Conservation (phyloP, 2,329 filamentous ascomycete species). For the Sarocladium brachiariae region DNA sequence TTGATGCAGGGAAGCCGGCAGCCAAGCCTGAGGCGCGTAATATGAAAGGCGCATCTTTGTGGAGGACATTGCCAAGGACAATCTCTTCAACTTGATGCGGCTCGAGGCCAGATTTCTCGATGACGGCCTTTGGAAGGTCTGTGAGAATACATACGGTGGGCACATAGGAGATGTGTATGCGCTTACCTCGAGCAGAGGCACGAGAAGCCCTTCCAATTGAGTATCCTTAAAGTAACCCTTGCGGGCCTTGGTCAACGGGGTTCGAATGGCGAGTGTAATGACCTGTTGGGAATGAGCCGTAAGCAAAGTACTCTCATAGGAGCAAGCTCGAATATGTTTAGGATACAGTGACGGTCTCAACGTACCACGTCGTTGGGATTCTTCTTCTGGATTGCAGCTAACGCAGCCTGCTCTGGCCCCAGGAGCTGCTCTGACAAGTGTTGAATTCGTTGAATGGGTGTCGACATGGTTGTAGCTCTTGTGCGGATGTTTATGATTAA, state of each 20-base stretch:
- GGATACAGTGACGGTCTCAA: neutral
- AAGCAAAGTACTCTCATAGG: neutral
- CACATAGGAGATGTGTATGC: neutral
- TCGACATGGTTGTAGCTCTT: neutral
- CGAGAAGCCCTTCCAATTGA: slow-evolving; percentile 76
- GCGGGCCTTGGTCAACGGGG: slow-evolving; percentile 76
- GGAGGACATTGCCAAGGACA: slow-evolving; percentile 83
- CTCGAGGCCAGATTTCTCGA: slow-evolving; percentile 67
- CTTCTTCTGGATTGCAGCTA: slow-evolving; percentile 64
- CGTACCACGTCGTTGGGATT: slow-evolving; percentile 87
- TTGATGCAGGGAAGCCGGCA: slow-evolving; percentile 66
- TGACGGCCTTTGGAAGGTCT: slow-evolving; percentile 41
- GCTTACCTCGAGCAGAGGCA: slow-evolving; percentile 63
- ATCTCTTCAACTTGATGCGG: slow-evolving; percentile 82
- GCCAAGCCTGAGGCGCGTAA: slow-evolving; percentile 62
- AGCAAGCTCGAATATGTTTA: neutral
- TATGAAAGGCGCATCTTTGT: slow-evolving; percentile 65
- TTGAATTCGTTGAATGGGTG: neutral
- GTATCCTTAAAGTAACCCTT: slow-evolving; percentile 98
- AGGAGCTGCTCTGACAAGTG: neutral
- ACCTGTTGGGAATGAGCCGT: neutral
- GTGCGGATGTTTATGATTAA: neutral
- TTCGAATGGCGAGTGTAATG: slow-evolving; percentile 87
- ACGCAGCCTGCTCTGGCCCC: neutral
- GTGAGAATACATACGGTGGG: neutral